Percentiles rank a stretch among this genome's conserved stretches.
phyloP scores from a whole-genome alignment of 2,329 filamentous ascomycete species.

The Orbilia brochopaga region DNA sequence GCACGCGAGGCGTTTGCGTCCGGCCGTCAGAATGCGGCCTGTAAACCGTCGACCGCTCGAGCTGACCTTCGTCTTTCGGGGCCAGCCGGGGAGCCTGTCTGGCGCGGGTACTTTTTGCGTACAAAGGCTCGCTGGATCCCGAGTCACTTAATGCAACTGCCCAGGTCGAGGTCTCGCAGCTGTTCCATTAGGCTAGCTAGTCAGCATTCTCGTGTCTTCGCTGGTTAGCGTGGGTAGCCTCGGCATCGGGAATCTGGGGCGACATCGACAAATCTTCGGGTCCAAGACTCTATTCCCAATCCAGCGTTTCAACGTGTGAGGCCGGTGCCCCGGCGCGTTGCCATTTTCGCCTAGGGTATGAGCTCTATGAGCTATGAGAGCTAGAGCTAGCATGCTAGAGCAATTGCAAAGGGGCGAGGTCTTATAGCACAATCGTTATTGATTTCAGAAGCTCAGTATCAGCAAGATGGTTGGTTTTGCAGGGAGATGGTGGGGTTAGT shows the following conservation, averaged over 20 bases:
- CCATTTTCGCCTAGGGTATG: not conserved
- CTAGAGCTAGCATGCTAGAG: no score
- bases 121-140: not conserved
- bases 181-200: not conserved
- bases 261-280: conserved; percentile 29
- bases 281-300: conserved; percentile 20
- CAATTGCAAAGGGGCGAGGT: no score
- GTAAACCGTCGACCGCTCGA: not conserved
- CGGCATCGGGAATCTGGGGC: conserved; percentile 41
- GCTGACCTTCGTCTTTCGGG: not conserved
- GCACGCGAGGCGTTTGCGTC: not conserved
- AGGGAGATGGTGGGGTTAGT: no score
- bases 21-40: not conserved
- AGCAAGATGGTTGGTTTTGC: no score
- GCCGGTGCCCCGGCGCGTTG: not conserved
- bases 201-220: conserved; percentile 1
- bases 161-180: not conserved
- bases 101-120: not conserved
- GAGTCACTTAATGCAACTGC: not conserved
- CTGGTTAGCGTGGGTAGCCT: conserved; percentile 29
- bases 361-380: not conserved
- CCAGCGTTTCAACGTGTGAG: not conserved
- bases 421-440: no score
- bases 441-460: no score
- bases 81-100: not conserved